Base-by-base conservation (phyloP, 1,284 basidiomycete species). In the Leccinum pachyderme region DNA sequence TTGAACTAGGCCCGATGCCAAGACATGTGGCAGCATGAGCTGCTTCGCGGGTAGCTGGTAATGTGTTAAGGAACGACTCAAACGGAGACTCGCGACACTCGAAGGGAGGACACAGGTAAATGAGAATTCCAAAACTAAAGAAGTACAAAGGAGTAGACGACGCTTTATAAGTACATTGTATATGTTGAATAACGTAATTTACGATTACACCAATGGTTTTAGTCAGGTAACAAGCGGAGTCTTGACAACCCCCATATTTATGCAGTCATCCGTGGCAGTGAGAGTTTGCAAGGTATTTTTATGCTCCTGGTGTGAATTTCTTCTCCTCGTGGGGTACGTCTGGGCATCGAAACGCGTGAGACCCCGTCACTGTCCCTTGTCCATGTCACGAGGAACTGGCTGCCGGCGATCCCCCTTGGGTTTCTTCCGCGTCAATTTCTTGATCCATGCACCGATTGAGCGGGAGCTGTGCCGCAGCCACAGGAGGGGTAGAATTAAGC, bases 371-470 rank as follows among this genome's bases (percentile, higher is more conserved):
- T 35, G 33, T 41, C 27, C 18, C 59, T 29, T 22, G 59, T 57
- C 52, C 25, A 49, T 44, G 1, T 46, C 47, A 62, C 8, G 43
- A 63, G 24, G 31, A 46, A 25, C 49, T 27, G 5, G 33, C 44
- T 45, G 44, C 43, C 2, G 53, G 35, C 28, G 49, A 53, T 22
- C 54, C 49, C 25, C 53, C 61, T 35, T 64, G 60, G 29, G 61
- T 66, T 47, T 69, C 71, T 29, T 77, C 75, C 22, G 75, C 63
- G 49, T 79, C 84, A 58, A 98, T 92, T 95, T 96, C 78, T 93
- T 94, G 69, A 98, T 89, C 95, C 95, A 98, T 52, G 95, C 95
- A 22, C 95, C 95, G 60, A 96, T 91, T 24, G 91, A 80, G 43
- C 93, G 67, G 68, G 49, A 65, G 67, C 50, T 67, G 59, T 55